These are phyloP conservation scores for Metschnikowia lachancei DNA, from an alignment of 805 yeast genomes.

Conservation along the genomic window DNA sequence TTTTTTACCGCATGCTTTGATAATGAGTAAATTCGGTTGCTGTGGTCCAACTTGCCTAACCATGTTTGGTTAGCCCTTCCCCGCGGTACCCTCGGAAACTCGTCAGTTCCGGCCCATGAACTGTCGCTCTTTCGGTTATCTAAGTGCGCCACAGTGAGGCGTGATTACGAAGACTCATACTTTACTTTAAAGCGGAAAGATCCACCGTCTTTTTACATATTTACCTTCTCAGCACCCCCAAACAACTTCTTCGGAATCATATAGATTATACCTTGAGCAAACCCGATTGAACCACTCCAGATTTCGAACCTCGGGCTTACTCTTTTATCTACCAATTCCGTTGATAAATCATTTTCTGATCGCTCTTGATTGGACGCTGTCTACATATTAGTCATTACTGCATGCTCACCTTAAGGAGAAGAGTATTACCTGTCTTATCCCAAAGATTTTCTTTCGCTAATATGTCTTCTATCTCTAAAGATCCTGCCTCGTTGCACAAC, in stretches of 20 bases:
- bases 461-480: conserved; percentile 7
- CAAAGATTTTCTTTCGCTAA: conserved; percentile 9
- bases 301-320: background rate
- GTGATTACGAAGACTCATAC: background rate
- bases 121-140: background rate
- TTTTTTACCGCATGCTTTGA: no score
- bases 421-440: background rate
- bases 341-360: background rate
- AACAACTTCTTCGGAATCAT: no score
- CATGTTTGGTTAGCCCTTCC: no score
- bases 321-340: background rate
- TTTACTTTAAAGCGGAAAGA: background rate
- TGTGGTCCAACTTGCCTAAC: no score
- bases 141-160: conserved; percentile 6
- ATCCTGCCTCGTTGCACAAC: conserved; percentile 43
- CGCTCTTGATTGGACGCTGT: background rate
- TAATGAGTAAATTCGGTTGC: no score
- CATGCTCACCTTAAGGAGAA: conserved; percentile 7
- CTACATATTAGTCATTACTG: conserved; percentile 1
- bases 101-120: no score
- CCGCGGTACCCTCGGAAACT: no score
- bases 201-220: no score
- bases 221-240: no score
- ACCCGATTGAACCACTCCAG: background rate
- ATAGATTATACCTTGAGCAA: no score